Evolutionary conservation across 208 protist species (phyloP), one percentile per base, ranked within the genome.

Genomic region (Crithidia thermophila): DNA sequence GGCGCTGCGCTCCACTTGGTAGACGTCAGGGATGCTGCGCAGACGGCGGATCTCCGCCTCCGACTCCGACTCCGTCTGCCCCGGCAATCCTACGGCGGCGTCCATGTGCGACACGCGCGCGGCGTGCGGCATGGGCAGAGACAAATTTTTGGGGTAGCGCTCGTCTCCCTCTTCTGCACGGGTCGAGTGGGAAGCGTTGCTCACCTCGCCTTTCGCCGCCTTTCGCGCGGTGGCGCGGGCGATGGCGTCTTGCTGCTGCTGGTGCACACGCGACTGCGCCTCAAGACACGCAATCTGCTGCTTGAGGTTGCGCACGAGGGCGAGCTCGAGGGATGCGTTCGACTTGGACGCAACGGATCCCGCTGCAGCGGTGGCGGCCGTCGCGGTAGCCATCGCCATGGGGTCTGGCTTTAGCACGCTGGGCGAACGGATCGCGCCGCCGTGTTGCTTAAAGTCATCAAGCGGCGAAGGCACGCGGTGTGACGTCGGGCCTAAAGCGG

Each of bases 251-350:
- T 73, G 64, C 49, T 70, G 56, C 58, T 65, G 52, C 57, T 77
- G 77, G 7, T 79, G 31, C 2, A 77, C 50, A 0, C 47, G 58
- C 7, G 90, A 67, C 74, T 94, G 85, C 34, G 71, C 63, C 43
- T 91, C 85, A 5, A 94, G 53, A 36, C 81, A 88, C 3, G 63
- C 51, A 31, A 94, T 78, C 51, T 94, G 88, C 23, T 72, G 49
- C 68, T 90, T 91, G 0, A 94, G 73, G 47, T 94, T 94, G 9
- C 71, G 67, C 13, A 93, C 82, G 14, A 93, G 75, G 1, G 65
- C 76, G 23, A 53, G 34, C 49, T 92, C 82, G 4, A 89, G 23
- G 14, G n/a, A n/a, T n/a, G 55, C 39, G n/a, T 31, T 58, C 40
- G 23, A 40, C 27, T 14, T 23, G 31, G 39, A 20, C 13, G 34